Evolutionary conservation across 164 flowering plant species (phyloP).

Genomic region (Euptelea pleiosperma): DNA sequence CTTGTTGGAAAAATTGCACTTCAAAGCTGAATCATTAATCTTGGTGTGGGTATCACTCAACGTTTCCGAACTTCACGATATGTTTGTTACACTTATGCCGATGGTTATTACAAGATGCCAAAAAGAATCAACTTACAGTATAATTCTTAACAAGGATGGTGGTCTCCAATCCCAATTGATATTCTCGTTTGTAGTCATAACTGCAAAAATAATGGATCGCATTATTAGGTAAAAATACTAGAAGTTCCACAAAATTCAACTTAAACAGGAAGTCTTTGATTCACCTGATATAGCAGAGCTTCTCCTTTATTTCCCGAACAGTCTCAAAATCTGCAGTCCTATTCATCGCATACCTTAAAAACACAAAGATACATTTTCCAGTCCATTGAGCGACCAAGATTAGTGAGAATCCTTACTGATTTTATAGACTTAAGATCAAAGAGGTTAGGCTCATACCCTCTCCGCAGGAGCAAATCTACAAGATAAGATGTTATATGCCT

Average conservation of each 20-base stretch:
- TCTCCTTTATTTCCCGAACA: slow-evolving; percentile 92
- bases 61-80: not conserved
- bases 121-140: slow-evolving; percentile 59
- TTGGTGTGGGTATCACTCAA: too few species aligned
- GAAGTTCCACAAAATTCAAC: slow-evolving; percentile 2
- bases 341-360: slow-evolving; percentile 90
- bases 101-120: not conserved
- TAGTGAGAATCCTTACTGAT: not conserved
- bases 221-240: not conserved
- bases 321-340: slow-evolving; percentile 88
- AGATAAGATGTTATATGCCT: slow-evolving; percentile 97
- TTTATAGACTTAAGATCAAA: not conserved
- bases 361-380: slow-evolving; percentile 13
- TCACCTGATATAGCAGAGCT: slow-evolving; percentile 94
- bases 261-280: slow-evolving; percentile 4
- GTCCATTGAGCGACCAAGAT: slow-evolving; percentile 4
- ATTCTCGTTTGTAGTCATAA: slow-evolving; percentile 94
- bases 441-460: slow-evolving; percentile 65
- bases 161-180: slow-evolving; percentile 94
- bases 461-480: slow-evolving; percentile 85
- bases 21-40: too few species aligned
- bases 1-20: not conserved
- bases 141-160: slow-evolving; percentile 95
- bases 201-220: slow-evolving; percentile 36
- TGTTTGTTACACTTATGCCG: not conserved